These are phyloP conservation scores for Corylus heterophylla DNA, from an alignment of 306 rosid species.

Conservation along the genomic window DNA sequence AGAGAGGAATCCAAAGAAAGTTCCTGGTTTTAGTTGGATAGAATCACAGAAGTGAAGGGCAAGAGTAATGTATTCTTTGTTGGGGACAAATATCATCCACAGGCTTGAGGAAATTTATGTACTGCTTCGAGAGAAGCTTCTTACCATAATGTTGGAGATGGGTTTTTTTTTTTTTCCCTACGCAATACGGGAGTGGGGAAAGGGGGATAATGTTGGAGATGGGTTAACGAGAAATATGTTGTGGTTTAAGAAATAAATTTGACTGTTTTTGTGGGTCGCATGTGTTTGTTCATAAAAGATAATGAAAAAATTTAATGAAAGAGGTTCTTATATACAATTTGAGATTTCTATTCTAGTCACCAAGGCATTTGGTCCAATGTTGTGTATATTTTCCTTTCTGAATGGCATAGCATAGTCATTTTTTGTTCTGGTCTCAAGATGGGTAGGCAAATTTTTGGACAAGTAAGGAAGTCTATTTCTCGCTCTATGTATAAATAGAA, in stretches of 20 bases:
- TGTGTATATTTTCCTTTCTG: too few species aligned
- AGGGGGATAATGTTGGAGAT: slow-evolving; percentile 35
- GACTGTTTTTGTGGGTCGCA: neutral
- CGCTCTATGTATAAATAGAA: too few species aligned
- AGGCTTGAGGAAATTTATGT: slow-evolving; percentile 35
- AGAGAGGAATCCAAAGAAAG: slow-evolving; percentile 35
- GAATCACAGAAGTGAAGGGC: slow-evolving; percentile 30
- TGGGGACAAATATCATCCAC: slow-evolving; percentile 48
- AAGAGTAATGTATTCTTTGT: slow-evolving; percentile 38
- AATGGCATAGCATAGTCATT: too few species aligned
- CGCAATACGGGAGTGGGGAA: too few species aligned
- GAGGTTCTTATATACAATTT: neutral
- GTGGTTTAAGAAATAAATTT: neutral
- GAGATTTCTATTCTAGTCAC: neutral
- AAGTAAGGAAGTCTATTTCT: too few species aligned
- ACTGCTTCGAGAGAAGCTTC: slow-evolving; percentile 44
- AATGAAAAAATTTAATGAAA: neutral
- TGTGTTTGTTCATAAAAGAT: neutral
- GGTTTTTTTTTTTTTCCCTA: neutral
- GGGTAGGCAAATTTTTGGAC: too few species aligned
- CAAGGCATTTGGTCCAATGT: too few species aligned
- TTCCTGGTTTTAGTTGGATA: slow-evolving; percentile 47
- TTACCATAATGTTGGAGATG: slow-evolving; percentile 45
- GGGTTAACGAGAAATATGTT: slow-evolving; percentile 14
- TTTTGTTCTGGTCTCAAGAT: too few species aligned